A percentile compares a stretch with the other conserved stretches of the same genome.
Conservation (phyloP, 2,329 filamentous ascomycete species). For the Dryadomyces quercivorus region DNA sequence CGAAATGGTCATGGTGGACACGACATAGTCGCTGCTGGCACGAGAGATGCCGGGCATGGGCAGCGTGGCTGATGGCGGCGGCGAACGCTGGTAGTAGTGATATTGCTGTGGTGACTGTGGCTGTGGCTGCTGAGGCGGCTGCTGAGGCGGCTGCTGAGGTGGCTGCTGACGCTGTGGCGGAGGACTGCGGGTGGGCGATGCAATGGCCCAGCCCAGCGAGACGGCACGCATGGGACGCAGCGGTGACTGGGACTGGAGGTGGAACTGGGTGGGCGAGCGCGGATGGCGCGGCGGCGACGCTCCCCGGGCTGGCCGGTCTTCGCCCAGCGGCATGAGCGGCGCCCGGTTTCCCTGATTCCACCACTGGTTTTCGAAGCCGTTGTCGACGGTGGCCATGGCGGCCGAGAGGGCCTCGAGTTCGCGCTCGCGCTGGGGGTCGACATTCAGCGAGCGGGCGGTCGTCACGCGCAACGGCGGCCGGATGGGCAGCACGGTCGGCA, state of each 20-base stretch:
- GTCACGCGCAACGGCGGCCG: constrained; percentile 4
- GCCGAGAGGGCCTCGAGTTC: constrained; percentile 37
- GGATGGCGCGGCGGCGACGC: not conserved
- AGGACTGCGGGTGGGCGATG: constrained; percentile 2
- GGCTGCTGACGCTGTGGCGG: no score
- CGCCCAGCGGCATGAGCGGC: constrained; percentile 8
- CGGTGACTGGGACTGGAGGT: not conserved
- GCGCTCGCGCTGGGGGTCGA: constrained; percentile 23
- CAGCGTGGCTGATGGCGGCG: not conserved
- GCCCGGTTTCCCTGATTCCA: constrained; percentile 36
- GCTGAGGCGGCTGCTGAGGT: not conserved
- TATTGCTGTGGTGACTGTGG: not conserved
- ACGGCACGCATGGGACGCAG: constrained; percentile 6
- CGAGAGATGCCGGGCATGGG: constrained; percentile 7
- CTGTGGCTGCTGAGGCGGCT: not conserved
- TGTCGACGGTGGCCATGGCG: constrained; percentile 44
- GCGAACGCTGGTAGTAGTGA: not conserved
- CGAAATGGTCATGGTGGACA: constrained; percentile 26
- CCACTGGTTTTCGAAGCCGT: constrained; percentile 46
- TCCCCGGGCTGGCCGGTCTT: no score
- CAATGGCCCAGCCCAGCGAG: constrained; percentile 18
- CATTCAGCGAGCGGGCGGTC: constrained; percentile 12
- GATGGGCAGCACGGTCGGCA: constrained; percentile 8
- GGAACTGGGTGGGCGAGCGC: not conserved
- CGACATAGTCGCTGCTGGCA: not conserved